A percentile compares a stretch with the other conserved stretches of the same genome.
phyloP scores from a whole-genome alignment of 805 yeast species.

The Hanseniaspora guilliermondii region DNA sequence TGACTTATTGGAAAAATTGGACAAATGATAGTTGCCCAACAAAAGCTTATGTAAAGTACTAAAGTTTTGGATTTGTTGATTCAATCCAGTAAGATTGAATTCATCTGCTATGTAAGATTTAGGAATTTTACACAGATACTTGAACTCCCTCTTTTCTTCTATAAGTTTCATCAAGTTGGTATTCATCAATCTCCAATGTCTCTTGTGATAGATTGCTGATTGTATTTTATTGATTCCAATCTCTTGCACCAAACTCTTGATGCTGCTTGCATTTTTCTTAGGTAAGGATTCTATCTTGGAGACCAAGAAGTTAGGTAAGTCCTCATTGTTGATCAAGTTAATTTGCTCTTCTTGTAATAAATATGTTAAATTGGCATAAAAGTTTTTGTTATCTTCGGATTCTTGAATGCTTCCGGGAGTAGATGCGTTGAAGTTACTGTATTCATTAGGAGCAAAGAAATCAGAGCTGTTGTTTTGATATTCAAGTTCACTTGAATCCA shows the following conservation, averaged over 20 bases:
- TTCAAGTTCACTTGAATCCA: background rate
- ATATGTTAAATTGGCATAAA: background rate
- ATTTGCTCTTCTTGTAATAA: background rate
- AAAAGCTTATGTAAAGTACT: conserved; percentile 85
- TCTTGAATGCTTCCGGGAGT: background rate
- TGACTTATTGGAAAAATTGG: background rate
- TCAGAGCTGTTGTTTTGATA: background rate
- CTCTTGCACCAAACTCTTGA: background rate
- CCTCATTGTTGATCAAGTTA: background rate
- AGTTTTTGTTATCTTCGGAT: background rate
- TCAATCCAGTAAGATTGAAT: conserved; percentile 83
- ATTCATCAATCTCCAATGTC: conserved; percentile 5
- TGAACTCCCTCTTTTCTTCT: conserved; percentile 42
- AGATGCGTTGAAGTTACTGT: background rate
- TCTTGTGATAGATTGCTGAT: background rate
- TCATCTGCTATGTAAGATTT: conserved; percentile 93
- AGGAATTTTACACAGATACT: conserved; percentile 82
- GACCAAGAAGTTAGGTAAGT: background rate
- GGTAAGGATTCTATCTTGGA: background rate
- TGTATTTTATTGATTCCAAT: background rate
- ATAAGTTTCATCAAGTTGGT: conserved; percentile 31
- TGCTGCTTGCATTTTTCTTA: background rate
- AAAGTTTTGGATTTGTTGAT: conserved; percentile 76
- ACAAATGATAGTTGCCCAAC: conserved; percentile 36
- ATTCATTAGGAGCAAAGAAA: background rate